Conservation (phyloP, 257 asterid genomes). For the Solanum sejunctum region DNA sequence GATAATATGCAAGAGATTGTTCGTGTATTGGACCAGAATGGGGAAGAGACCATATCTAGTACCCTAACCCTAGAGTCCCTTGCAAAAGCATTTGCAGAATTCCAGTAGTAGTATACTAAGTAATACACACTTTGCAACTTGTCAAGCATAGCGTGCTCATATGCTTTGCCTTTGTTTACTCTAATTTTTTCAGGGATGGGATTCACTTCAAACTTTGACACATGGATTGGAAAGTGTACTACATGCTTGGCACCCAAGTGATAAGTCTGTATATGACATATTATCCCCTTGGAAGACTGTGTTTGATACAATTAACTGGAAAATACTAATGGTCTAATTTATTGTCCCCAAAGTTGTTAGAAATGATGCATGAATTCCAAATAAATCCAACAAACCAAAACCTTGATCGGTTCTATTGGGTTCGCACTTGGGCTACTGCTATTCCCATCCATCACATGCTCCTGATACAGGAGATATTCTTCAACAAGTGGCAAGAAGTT, state of each 20-base stretch:
- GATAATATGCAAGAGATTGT: no score
- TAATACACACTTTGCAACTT: no score
- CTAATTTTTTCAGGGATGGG: no score
- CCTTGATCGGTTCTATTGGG: constrained; percentile 61
- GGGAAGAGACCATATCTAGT: no score
- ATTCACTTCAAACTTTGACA: no score
- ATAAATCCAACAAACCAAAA: constrained; percentile 63
- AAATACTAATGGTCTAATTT: constrained; percentile 58
- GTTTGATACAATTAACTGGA: constrained; percentile 85
- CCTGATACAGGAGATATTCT: constrained; percentile 58
- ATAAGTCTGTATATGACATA: constrained; percentile 62
- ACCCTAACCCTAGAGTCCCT: no score
- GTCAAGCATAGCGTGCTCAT: no score
- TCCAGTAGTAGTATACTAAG: no score
- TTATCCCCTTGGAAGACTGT: constrained; percentile 83
- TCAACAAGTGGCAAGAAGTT: constrained; percentile 82
- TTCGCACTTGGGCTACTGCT: constrained; percentile 47
- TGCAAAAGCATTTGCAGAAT: no score
- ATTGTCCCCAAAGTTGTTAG: constrained; percentile 51
- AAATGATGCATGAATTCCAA: constrained; percentile 56
- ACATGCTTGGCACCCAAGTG: constrained; percentile 91
- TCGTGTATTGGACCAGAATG: no score
- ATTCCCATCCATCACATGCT: constrained; percentile 81
- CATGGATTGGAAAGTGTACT: constrained; percentile 46
- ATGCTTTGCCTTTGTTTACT: no score